These are phyloP conservation scores for Podospora pseudocomata DNA, from an alignment of 495 filamentous ascomycete genomes.

Conservation along the genomic window DNA sequence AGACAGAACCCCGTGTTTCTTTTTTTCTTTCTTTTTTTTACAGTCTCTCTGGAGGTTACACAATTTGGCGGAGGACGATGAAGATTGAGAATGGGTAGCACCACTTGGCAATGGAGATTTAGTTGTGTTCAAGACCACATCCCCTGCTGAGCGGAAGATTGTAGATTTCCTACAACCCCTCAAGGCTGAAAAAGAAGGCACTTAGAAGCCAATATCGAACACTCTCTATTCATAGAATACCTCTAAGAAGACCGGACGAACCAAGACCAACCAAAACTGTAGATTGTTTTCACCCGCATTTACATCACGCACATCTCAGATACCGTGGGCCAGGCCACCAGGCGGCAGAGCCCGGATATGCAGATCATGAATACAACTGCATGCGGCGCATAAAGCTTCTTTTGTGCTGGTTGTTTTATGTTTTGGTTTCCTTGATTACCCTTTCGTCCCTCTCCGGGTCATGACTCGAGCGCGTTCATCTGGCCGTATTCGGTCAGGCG, in stretches of 20 bases:
- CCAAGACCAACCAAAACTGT: not conserved
- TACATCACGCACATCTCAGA: conserved; percentile 3
- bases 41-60: not conserved
- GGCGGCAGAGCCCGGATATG: not conserved
- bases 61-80: not conserved
- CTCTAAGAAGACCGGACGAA: not conserved
- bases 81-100: not conserved
- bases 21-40: not conserved
- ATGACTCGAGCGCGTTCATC: not conserved
- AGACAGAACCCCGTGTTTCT: not conserved
- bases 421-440: not conserved
- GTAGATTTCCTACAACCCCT: not conserved
- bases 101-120: not conserved
- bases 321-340: not conserved
- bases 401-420: not conserved
- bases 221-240: not conserved
- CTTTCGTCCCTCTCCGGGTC: not conserved
- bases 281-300: not conserved
- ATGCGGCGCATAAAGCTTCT: conserved; percentile 7
- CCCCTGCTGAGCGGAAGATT: not conserved
- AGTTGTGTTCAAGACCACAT: not conserved
- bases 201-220: not conserved
- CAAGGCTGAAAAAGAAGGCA: conserved; percentile 7
- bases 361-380: not conserved
- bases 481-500: not conserved